Evolutionary conservation across 225 moss, liverwort and hornwort genomes (phyloP).

Genomic region (Pleurozium schreberi): DNA sequence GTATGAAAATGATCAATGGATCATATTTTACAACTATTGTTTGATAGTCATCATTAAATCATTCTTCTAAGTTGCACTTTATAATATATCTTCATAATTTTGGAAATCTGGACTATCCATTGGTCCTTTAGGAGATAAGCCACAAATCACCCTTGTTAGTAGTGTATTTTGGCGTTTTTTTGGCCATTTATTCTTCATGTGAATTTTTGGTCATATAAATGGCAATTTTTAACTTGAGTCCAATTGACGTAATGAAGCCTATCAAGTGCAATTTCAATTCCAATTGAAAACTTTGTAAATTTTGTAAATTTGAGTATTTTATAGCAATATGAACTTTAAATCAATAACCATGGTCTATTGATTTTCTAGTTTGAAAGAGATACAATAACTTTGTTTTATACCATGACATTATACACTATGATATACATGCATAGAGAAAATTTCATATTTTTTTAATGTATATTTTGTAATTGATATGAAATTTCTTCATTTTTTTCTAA

Average conservation of each 20-base stretch:
- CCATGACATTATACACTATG: rapidly evolving
- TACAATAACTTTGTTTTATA: rapidly evolving
- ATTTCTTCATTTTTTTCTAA: not conserved
- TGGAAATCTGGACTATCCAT: not conserved
- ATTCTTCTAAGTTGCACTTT: not conserved
- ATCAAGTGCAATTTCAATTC: rapidly evolving
- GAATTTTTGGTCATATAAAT: not conserved
- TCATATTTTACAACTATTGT: too few relatives aligned
- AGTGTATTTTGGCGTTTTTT: not conserved
- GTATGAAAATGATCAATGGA: too few relatives aligned
- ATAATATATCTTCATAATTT: not conserved
- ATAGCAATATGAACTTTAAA: not conserved
- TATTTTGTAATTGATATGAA: not conserved
- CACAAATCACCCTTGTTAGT: not conserved
- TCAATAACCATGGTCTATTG: too few relatives aligned
- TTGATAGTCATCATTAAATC: not conserved
- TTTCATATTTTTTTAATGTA: not conserved
- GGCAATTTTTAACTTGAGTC: rapidly evolving
- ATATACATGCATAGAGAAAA: not conserved
- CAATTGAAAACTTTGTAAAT: not conserved
- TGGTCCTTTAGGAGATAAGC: rapidly evolving
- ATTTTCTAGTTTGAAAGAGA: not conserved
- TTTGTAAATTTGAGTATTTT: not conserved
- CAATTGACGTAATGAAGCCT: not conserved
- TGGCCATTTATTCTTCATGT: not conserved